Base-by-base conservation (phyloP, 2,329 filamentous ascomycete species). In the Colletotrichum lentis region DNA sequence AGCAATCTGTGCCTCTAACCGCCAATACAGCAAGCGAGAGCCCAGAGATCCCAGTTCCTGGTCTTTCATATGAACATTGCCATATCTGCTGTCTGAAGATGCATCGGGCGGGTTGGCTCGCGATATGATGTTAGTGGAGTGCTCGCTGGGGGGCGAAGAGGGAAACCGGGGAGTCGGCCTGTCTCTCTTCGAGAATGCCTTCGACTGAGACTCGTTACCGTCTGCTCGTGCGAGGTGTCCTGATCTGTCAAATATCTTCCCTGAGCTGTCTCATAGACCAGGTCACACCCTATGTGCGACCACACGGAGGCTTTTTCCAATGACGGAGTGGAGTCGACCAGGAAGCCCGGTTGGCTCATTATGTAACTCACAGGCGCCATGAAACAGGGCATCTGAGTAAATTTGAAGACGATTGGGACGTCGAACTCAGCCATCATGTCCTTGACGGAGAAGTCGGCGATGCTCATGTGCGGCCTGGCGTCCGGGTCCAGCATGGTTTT, bases 381-480 rank as follows among this genome's bases (percentile, higher is more conserved):
- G 1, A 75, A 66, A 37, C 75, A 77, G 0, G 80, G 80, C 79
- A 81, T 81, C 66, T 81, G 77, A 3, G 80, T 79, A 76, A 76
- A 80, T 12, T 81, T 73, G 31, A 76, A 74, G 11, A 80, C 79
- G 5, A 82, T 72, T 2, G 80, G 80, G 4, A 82, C 66, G 16
- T 73, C 71, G 41, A 77, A 77, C 70, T 82, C 74, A 20, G 72
- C 64, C 6, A 77, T 74, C 54, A 83, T 80, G 62, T 83, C 81
- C 53, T 83, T 80, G 35, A 78, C 79, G 46, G 63, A 81, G 74
- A 81, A 83, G 60, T 83, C 81, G 0, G 79, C 78, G 3, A 83
- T 63, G 27, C 83, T 79, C 61, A 82, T 75, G 69, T 78, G 76
- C 0, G 81, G 81, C 14, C 73, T 71, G 2, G 72, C 75, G 1